These are phyloP conservation scores for Thraustochytrium striatum DNA, from an alignment of 352 stramenopile genomes.

Conservation along the genomic window DNA sequence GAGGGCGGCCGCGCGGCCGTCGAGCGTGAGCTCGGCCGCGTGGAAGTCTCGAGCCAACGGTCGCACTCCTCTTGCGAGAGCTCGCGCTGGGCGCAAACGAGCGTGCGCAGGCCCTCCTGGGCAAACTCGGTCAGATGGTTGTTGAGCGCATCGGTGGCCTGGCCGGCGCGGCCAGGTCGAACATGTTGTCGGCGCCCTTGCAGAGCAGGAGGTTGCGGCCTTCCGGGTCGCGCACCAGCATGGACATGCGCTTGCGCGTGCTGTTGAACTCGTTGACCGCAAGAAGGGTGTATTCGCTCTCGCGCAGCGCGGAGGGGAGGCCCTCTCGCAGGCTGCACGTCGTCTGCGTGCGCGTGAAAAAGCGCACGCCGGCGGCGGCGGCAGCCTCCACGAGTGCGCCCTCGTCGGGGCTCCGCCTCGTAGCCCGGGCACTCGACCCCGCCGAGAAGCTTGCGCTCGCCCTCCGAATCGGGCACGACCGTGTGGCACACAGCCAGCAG, in stretches of 20 bases:
- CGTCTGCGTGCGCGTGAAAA: no score
- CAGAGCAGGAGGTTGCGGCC: conserved; percentile 33
- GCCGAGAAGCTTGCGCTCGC: background rate
- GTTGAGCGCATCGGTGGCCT: background rate
- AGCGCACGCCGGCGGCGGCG: conserved; percentile 55
- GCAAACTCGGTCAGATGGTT: conserved; percentile 70
- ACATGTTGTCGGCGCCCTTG: conserved; percentile 78
- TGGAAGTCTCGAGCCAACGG: conserved; percentile 67
- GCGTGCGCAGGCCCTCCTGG: conserved; percentile 73
- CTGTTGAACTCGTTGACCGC: conserved; percentile 83
- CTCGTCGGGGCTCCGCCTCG: conserved; percentile 60
- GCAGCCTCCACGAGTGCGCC: conserved; percentile 45
- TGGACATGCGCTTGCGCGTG: conserved; percentile 84
- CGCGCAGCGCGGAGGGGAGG: no score
- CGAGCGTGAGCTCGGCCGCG: conserved; percentile 52
- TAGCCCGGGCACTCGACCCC: conserved; percentile 58
- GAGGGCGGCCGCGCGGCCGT: background rate
- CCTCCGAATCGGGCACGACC: conserved; percentile 34
- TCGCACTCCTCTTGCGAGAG: conserved; percentile 62
- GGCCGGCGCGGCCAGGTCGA: conserved; percentile 44
- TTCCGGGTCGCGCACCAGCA: conserved; percentile 57
- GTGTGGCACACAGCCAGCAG: conserved; percentile 47
- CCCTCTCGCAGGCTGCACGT: no score
- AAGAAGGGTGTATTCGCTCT: no score
- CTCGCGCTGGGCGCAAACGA: conserved; percentile 66